Evolutionary conservation across 305 asterid genomes (phyloP).

Genomic region (Fraxinus angustifolia): DNA sequence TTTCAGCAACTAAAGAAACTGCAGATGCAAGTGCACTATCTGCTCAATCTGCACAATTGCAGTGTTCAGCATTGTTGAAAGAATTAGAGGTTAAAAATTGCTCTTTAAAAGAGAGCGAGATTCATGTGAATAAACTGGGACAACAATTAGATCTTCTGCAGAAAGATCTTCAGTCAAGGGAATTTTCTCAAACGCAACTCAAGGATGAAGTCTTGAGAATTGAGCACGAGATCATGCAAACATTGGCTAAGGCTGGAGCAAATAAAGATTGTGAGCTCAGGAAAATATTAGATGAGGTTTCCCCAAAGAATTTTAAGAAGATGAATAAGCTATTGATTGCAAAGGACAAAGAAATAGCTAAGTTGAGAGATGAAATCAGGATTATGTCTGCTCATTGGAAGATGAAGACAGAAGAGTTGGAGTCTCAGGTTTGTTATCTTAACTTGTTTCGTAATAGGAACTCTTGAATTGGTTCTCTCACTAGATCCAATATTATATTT

Average conservation of each 20-base stretch:
- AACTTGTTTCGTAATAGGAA: neutral
- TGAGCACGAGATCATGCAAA: slow-evolving; percentile 75
- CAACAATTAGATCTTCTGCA: slow-evolving; percentile 76
- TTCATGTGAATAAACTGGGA: slow-evolving; percentile 56
- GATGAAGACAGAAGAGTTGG: slow-evolving; percentile 74
- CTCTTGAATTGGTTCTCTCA: neutral
- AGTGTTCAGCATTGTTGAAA: slow-evolving; percentile 57
- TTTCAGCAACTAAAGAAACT: slow-evolving; percentile 60
- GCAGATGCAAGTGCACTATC: slow-evolving; percentile 74
- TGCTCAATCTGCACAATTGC: slow-evolving; percentile 75
- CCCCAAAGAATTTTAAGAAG: slow-evolving; percentile 55
- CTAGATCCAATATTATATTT: neutral
- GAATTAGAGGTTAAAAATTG: slow-evolving; percentile 63
- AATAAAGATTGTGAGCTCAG: slow-evolving; percentile 63
- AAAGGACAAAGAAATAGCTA: slow-evolving; percentile 78
- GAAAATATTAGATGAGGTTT: slow-evolving; percentile 64
- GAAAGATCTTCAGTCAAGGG: slow-evolving; percentile 72
- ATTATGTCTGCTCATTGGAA: slow-evolving; percentile 88
- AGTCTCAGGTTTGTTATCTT: slow-evolving; percentile 57
- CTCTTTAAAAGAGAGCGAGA: slow-evolving; percentile 67
- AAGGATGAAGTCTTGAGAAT: slow-evolving; percentile 75
- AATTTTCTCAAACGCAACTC: slow-evolving; percentile 67
- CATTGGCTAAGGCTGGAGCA: slow-evolving; percentile 61
- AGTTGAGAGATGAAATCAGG: slow-evolving; percentile 71
- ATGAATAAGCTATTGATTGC: slow-evolving; percentile 54